phyloP scores from a whole-genome alignment of 352 stramenopile species.

The Phytophthora idaei region DNA sequence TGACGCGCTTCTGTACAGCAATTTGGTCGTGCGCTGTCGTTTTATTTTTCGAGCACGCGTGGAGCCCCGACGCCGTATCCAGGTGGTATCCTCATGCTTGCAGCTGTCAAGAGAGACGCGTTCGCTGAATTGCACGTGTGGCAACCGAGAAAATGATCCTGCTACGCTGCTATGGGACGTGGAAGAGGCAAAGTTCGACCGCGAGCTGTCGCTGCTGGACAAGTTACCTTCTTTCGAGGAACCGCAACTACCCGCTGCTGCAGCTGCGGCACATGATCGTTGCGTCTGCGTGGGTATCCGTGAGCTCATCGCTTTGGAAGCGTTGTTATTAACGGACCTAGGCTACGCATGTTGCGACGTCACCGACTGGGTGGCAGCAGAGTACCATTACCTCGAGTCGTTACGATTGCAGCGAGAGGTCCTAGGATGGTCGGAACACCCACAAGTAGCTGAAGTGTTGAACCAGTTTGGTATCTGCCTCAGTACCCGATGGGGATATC shows the following conservation, averaged over 20 bases:
- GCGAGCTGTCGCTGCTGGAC: constrained; percentile 65
- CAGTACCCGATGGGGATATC: constrained; percentile 70
- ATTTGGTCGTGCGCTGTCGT: constrained; percentile 75
- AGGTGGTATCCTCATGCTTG: constrained; percentile 72
- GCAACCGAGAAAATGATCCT: constrained; percentile 77
- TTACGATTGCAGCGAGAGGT: constrained; percentile 82
- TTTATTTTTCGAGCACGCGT: constrained; percentile 84
- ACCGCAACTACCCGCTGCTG: constrained; percentile 33
- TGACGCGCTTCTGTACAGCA: constrained; percentile 79
- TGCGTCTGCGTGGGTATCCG: constrained; percentile 77
- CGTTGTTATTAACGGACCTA: constrained; percentile 73
- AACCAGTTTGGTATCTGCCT: constrained; percentile 85
- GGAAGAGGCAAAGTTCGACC: constrained; percentile 77
- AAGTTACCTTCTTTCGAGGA: constrained; percentile 71
- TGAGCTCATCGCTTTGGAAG: constrained; percentile 77
- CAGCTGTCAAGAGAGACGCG: constrained; percentile 73
- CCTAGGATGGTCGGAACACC: constrained; percentile 72
- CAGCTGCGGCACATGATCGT: constrained; percentile 34
- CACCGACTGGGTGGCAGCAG: constrained; percentile 73
- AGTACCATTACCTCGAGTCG: constrained; percentile 82
- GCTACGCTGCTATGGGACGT: constrained; percentile 70
- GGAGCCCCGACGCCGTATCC: constrained; percentile 70
- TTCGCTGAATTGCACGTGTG: constrained; percentile 72
- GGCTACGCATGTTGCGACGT: constrained; percentile 81
- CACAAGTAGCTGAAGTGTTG: constrained; percentile 79